Conservation (phyloP, 176 grass and related monocot species). For the Themeda triandra region DNA sequence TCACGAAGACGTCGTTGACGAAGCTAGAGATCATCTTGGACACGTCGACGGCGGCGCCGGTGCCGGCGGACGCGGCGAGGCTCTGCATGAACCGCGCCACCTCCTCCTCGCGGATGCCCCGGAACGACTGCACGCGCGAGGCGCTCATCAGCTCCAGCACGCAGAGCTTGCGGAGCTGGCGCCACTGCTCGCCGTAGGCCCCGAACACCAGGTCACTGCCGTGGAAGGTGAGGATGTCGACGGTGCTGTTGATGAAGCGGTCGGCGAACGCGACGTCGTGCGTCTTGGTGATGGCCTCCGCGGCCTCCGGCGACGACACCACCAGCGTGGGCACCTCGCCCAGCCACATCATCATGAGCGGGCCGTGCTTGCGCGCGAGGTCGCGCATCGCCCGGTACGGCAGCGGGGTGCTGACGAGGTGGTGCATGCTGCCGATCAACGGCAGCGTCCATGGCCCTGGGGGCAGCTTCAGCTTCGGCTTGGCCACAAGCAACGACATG, state of each 20-base stretch:
- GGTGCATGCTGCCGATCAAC: conserved; percentile 23
- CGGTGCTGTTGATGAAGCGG: background rate
- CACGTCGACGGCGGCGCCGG: background rate
- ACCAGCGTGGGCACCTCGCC: conserved; percentile 29
- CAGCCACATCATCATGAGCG: background rate
- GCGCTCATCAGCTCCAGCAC: conserved; percentile 17
- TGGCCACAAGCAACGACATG: background rate
- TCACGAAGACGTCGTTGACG: conserved; percentile 9
- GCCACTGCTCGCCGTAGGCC: conserved; percentile 23
- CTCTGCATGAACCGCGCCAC: background rate
- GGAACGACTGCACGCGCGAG: conserved; percentile 1
- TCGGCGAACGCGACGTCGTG: conserved; percentile 2
- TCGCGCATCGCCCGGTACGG: background rate
- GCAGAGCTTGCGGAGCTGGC: conserved; percentile 27
- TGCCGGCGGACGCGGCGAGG: background rate
- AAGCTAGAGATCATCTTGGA: background rate
- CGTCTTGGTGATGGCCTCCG: background rate
- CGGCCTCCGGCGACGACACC: conserved; percentile 10
- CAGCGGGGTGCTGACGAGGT: background rate
- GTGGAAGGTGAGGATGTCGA: background rate
- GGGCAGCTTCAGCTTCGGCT: background rate
- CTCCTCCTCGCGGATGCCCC: conserved; percentile 13
- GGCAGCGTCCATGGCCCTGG: conserved; percentile 20
- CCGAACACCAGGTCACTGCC: conserved; percentile 2
- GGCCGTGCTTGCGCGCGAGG: conserved; percentile 3